Evolutionary conservation across 192 early-diverging fungal genomes (phyloP), one percentile per base, ranked within the genome.

Genomic region (Coemansia sp.): DNA sequence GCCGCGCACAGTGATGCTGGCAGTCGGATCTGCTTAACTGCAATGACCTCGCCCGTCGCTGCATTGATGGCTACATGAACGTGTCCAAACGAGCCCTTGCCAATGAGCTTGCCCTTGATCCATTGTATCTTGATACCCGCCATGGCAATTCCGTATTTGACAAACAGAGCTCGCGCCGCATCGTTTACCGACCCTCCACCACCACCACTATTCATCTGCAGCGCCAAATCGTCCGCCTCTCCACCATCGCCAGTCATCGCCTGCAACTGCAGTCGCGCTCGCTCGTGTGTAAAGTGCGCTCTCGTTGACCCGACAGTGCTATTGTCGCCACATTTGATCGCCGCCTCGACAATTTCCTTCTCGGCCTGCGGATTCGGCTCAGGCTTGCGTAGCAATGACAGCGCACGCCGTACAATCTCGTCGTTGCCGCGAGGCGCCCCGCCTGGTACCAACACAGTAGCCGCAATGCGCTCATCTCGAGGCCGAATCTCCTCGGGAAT

Each of bases 1-100:
- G 62, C 37, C n/a, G 72, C 71, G 23, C 69, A 63, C 49, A 82
- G 69, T 42, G 70, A 67, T 19, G 61, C 52, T 4, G 89, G 89
- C 62, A 92, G 72, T 59, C 88, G 87, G 9, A 94, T 90, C 77
- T 94, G 91, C 73, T 94, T 94, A 32, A 93, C 92, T 0, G 93
- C 93, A 67, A 94, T 92, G 68, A 93, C 86, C 65, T 93, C 92
- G 32, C 90, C 88, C 0, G 87, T 88, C 4, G 85, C 85, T 26
- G 89, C 63, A 62, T 91, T 93, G 64, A 94, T 82, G 13, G 89
- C 93, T 65, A 89, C 87, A 50, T 89, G 88, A 35, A 95, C 93
- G 59, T 86, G 82, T 6, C 93, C 93, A 64, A 93, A 95, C 4
- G 91, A 91, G 6, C 93, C 93, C 68, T 91, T 89, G 37, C 93